Conservation (phyloP, 257 asterid genomes). For the Ehretia macrophylla region DNA sequence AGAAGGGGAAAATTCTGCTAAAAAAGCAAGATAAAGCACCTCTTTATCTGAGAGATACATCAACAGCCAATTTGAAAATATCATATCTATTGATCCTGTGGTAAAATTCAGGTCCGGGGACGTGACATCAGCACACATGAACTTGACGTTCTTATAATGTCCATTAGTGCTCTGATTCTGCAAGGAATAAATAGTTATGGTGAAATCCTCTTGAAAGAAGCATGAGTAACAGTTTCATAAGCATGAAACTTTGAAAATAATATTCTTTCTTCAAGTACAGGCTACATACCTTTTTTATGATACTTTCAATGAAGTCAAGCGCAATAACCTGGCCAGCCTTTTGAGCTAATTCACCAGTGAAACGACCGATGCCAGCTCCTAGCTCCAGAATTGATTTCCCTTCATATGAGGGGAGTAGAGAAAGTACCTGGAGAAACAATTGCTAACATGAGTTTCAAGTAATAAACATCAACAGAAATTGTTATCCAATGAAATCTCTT, state of each 20-base stretch:
- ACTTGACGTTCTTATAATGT: slow-evolving; percentile 61
- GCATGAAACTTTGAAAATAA: background rate
- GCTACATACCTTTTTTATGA: slow-evolving; percentile 62
- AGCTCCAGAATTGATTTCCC: slow-evolving; percentile 85
- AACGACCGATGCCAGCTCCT: slow-evolving; percentile 99
- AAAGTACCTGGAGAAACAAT: slow-evolving; percentile 54
- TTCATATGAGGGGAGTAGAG: slow-evolving; percentile 77
- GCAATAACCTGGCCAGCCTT: slow-evolving; percentile 72
- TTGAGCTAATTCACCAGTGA: slow-evolving; percentile 81
- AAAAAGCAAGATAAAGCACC: slow-evolving; percentile 32
- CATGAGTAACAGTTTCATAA: background rate
- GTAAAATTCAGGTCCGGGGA: slow-evolving; percentile 69
- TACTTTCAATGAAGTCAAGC: slow-evolving; percentile 82
- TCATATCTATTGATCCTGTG: slow-evolving; percentile 68
- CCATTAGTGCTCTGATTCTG: slow-evolving; percentile 78
- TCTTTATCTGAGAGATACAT: slow-evolving; percentile 95
- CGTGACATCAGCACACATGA: slow-evolving; percentile 89
- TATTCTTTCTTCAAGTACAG: background rate
- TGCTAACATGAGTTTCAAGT: background rate
- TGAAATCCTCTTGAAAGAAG: background rate
- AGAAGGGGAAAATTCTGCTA: background rate
- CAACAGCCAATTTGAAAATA: slow-evolving; percentile 92
- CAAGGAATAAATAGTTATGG: slow-evolving; percentile 13
- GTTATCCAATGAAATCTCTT: too few relatives aligned
- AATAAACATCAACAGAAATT: background rate